Evolutionary conservation across 2,329 filamentous ascomycete genomes (phyloP).

Genomic region (Botryotinia globosa): DNA sequence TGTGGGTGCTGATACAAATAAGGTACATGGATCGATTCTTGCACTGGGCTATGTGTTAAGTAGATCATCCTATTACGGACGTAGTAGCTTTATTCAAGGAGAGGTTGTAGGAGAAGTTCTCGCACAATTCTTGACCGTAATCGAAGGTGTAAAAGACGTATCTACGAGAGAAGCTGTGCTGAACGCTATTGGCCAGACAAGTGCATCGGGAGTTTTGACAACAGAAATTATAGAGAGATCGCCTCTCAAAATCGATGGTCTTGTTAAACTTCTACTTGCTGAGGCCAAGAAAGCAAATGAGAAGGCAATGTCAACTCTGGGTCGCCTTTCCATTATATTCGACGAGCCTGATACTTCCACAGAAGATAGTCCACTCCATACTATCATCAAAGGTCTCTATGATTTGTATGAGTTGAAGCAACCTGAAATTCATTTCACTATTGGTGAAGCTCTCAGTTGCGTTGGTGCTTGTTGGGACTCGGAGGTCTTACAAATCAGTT

Average conservation of each 20-base stretch:
- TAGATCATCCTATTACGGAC: constrained; percentile 51
- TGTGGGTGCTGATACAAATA: constrained; percentile 57
- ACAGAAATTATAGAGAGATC: constrained; percentile 28
- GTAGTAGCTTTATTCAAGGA: constrained; percentile 38
- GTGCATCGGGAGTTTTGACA: constrained; percentile 53
- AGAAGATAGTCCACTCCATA: constrained; percentile 43
- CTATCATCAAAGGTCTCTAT: constrained; percentile 67
- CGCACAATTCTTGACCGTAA: constrained; percentile 47
- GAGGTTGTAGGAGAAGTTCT: constrained; percentile 44
- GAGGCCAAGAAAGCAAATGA: constrained; percentile 80
- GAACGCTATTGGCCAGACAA: constrained; percentile 58
- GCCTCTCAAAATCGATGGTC: constrained; percentile 23
- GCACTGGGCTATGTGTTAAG: constrained; percentile 58
- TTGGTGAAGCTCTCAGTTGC: constrained; percentile 83
- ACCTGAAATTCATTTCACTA: constrained; percentile 83
- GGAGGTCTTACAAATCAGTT: constrained; percentile 67
- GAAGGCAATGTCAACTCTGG: constrained; percentile 75
- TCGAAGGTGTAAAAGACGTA: constrained; percentile 53
- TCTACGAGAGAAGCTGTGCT: constrained; percentile 57
- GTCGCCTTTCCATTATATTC: constrained; percentile 67
- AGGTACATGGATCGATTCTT: constrained; percentile 59
- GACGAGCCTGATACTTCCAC: constrained; percentile 43
- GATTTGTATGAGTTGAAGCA: constrained; percentile 79
- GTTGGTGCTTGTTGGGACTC: constrained; percentile 80
- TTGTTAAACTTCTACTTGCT: constrained; percentile 61